Base-by-base conservation (phyloP, 345 rosid genomes). In the Aurinia saxatilis region DNA sequence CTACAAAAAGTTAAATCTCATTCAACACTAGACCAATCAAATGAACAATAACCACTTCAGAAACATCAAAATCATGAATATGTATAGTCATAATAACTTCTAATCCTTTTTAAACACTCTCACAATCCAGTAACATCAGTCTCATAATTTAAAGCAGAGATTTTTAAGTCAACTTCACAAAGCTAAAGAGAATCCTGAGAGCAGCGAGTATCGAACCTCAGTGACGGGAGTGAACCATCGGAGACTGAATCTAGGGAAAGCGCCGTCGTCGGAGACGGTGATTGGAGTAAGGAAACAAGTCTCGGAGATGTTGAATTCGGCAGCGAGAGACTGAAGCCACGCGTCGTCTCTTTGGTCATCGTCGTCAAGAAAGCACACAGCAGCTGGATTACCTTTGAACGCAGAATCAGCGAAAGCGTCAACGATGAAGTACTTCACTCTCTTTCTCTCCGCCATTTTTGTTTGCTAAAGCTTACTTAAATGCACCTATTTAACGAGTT, bases 301-400 rank as follows among this genome's bases (percentile, higher is more conserved):
- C 50, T 66, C 46, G 1, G 95, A 75, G 66, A 77, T 0, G 31
- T 81, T 84, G 73, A 86, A 86, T 79, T 86, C 89, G 4, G 69
- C 21, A 7, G 85, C 87, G 27, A 83, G 71, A 1, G 79, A 63
- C 60, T 85, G 91, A 55, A 91, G 27, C 96, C 96, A 91, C 9
- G 65, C 48, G 10, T 91, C 89, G 50, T 85, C 84, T 72, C 71
- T 76, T 4, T 78, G 87, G 34, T 82, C 78, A 29, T 78, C 87
- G 19, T 83, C 84, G 10, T 80, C 85, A 15, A 90, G 58, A 63
- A 87, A 71, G 50, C 95, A 90, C 8, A 90, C 95, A 5, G 91
- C 89, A 0, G 93, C 93, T 8, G 93, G 97, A 65, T 85, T 90
- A 3, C 97, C 93, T 74, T 78, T 80, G 79, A 87, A 91, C 4